A percentile compares a stretch with the other conserved stretches of the same genome.
phyloP scores from a whole-genome alignment of 2,329 filamentous ascomycete species.

The Intubia oerlemansii region DNA sequence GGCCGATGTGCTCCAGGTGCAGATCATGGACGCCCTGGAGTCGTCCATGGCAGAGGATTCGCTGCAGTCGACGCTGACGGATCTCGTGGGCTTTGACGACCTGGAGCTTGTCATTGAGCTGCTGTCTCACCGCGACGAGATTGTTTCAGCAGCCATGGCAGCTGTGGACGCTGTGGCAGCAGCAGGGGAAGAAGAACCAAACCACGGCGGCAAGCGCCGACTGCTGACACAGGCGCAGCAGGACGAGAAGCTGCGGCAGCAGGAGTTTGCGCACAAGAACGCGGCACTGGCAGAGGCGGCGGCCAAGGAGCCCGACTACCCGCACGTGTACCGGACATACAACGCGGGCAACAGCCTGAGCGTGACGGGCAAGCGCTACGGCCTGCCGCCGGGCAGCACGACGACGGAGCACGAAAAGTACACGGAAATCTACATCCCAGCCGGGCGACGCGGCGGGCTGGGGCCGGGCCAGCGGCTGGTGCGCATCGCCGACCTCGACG shows the following conservation, averaged over 20 bases:
- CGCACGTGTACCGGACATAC: conserved; percentile 77
- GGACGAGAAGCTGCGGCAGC: conserved; percentile 52
- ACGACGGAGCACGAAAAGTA: conserved; percentile 55
- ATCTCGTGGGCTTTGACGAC: conserved; percentile 83
- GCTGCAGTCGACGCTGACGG: conserved; percentile 74
- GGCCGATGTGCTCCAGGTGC: conserved; percentile 48
- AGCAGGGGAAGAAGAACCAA: too few relatives aligned
- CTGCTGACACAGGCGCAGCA: conserved; percentile 59
- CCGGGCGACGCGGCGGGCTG: conserved; percentile 54
- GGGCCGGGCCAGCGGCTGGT: conserved; percentile 55
- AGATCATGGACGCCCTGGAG: conserved; percentile 53
- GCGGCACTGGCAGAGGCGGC: conserved; percentile 49
- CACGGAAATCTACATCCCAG: conserved; percentile 76
- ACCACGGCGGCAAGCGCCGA: conserved; percentile 14
- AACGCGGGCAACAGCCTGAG: conserved; percentile 73
- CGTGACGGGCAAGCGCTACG: conserved; percentile 60
- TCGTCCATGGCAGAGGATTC: conserved; percentile 57
- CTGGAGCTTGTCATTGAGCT: conserved; percentile 83
- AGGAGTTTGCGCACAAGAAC: conserved; percentile 70
- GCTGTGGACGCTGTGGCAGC: too few relatives aligned
- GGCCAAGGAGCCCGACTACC: conserved; percentile 57
- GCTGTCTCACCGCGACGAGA: conserved; percentile 52
- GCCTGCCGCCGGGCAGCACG: conserved; percentile 54
- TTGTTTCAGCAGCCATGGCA: conserved; percentile 24
- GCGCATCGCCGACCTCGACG: conserved; percentile 64